Conservation (phyloP, 1,284 basidiomycete genomes). For the Leucoagaricus sp. region DNA sequence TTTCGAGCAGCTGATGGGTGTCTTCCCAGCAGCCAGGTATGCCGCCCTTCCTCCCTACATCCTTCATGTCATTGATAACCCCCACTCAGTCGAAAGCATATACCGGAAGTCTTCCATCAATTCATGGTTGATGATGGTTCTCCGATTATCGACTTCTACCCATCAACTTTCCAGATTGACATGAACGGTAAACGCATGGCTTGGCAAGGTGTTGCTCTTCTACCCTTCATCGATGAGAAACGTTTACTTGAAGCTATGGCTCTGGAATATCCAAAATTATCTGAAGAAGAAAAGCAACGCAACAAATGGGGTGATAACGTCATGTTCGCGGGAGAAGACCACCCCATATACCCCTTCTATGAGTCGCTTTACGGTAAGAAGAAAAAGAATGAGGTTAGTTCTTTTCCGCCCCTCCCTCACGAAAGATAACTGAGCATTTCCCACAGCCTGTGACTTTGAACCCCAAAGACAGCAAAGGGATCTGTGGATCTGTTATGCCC, state of each 20-base stretch:
- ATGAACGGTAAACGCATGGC: slow-evolving; percentile 99
- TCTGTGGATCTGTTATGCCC: slow-evolving; percentile 79
- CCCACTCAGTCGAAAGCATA: slow-evolving; percentile 74
- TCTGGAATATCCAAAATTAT: slow-evolving; percentile 70
- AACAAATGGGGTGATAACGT: slow-evolving; percentile 88
- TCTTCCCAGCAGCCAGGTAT: slow-evolving; percentile 92
- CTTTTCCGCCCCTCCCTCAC: slow-evolving; percentile 7
- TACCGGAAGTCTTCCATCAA: slow-evolving; percentile 84
- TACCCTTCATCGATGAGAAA: slow-evolving; percentile 94
- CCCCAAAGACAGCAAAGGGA: slow-evolving; percentile 70
- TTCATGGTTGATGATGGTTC: slow-evolving; percentile 91
- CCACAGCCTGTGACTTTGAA: slow-evolving; percentile 70
- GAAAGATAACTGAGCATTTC: slow-evolving; percentile 14
- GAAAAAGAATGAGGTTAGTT: slow-evolving; percentile 75
- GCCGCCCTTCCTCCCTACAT: slow-evolving; percentile 18
- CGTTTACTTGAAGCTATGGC: slow-evolving; percentile 86
- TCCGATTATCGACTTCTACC: slow-evolving; percentile 97
- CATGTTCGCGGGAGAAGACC: slow-evolving; percentile 85
- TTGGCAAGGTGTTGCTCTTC: slow-evolving; percentile 97
- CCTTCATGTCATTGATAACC: slow-evolving; percentile 1
- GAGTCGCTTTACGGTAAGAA: slow-evolving; percentile 90
- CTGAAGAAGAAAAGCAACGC: slow-evolving; percentile 80
- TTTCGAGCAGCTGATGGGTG: slow-evolving; percentile 97
- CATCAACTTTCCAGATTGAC: slow-evolving; percentile 90
- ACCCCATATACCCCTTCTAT: slow-evolving; percentile 84